Evolutionary conservation across 1,284 basidiomycete species (phyloP).

Genomic region (Ganoderma sp.): DNA sequence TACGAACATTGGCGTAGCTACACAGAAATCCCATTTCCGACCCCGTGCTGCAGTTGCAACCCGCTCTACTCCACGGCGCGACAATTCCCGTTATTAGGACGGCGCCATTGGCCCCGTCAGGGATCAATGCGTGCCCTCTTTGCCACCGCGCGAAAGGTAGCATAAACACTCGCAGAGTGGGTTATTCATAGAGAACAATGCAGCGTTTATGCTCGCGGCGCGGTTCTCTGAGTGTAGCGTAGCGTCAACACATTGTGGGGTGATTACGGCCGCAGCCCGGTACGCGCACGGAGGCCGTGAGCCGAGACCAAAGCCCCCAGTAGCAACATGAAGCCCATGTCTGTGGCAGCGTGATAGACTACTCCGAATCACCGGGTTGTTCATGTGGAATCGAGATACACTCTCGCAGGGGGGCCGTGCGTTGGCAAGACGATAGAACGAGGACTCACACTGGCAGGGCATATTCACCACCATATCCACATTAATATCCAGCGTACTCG

Average conservation of each 20-base stretch:
- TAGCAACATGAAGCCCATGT: background rate
- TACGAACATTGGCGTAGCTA: background rate
- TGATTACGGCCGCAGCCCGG: background rate
- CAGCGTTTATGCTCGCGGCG: background rate
- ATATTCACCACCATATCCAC: constrained; percentile 91
- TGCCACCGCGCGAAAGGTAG: background rate
- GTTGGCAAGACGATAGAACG: background rate
- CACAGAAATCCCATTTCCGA: background rate
- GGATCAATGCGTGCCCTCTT: background rate
- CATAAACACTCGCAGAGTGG: background rate
- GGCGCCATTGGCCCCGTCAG: background rate
- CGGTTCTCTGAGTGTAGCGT: background rate
- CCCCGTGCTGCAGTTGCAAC: background rate
- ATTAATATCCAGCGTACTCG: constrained; percentile 80
- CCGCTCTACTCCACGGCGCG: background rate
- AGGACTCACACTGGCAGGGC: constrained; percentile 84
- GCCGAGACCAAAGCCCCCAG: background rate
- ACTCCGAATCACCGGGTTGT: background rate
- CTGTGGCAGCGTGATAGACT: background rate
- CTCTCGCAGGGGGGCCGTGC: background rate
- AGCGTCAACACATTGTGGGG: background rate
- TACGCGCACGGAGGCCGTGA: background rate
- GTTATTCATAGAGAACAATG: background rate
- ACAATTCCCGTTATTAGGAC: background rate
- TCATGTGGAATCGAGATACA: background rate